phyloP scores from a whole-genome alignment of 371 early-diverging fungal species.

The Choanephora cucurbitarum region DNA sequence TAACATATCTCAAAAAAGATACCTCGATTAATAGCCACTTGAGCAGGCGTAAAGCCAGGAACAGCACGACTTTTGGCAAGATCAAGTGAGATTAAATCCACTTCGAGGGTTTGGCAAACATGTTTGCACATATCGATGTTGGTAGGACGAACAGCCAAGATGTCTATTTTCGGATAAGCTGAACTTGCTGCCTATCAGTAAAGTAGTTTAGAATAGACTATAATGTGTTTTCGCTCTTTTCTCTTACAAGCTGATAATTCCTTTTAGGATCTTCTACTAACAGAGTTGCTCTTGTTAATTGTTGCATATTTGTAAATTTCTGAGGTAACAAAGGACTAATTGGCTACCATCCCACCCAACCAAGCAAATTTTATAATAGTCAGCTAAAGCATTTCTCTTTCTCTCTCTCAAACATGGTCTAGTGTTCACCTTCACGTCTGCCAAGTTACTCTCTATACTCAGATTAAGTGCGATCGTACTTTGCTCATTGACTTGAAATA shows the following conservation, averaged over 20 bases:
- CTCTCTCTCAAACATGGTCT: too few species aligned
- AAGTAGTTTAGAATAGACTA: not conserved
- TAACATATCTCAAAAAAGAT: conserved; percentile 90
- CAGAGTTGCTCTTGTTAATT: conserved; percentile 65
- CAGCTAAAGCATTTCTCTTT: not conserved
- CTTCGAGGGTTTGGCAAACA: conserved; percentile 77
- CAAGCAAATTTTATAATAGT: conserved; percentile 18
- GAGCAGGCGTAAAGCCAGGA: conserved; percentile 73
- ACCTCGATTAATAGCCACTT: conserved; percentile 76
- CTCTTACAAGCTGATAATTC: conserved; percentile 73
- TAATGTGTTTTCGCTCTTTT: not conserved
- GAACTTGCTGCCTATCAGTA: conserved; percentile 49
- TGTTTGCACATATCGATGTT: conserved; percentile 76
- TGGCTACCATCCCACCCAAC: too few species aligned
- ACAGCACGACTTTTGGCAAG: conserved; percentile 43
- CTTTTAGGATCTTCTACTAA: conserved; percentile 60
- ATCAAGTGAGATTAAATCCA: conserved; percentile 91
- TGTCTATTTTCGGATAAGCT: conserved; percentile 66
- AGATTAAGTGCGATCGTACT: conserved; percentile 76
- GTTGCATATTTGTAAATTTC: conserved; percentile 43
- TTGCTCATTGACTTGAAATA: conserved; percentile 51
- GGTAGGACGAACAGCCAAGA: conserved; percentile 83
- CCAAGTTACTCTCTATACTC: conserved; percentile 53
- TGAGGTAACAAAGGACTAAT: conserved; percentile 45
- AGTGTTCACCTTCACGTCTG: conserved; percentile 55